Evolutionary conservation across 2,329 filamentous ascomycete species (phyloP).

Genomic region (Aspergillus melleus): DNA sequence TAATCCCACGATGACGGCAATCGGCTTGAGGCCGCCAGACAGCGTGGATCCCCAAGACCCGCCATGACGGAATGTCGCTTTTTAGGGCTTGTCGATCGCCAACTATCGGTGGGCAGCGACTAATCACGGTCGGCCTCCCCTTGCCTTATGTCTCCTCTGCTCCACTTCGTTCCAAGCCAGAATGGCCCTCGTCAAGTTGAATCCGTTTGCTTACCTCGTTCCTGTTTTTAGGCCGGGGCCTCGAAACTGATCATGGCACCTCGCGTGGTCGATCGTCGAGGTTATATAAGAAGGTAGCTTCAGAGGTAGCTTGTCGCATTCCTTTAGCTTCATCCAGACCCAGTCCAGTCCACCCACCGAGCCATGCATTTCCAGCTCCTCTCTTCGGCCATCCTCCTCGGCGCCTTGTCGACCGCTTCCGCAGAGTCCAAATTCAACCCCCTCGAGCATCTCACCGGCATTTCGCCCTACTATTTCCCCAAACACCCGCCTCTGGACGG

Average conservation of each 20-base stretch:
- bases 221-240: background rate
- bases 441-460: constrained; percentile 56
- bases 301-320: background rate
- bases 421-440: constrained; percentile 46
- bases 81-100: background rate
- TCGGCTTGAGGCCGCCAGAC: too few relatives aligned
- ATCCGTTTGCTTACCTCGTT: background rate
- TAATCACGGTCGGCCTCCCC: background rate
- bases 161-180: background rate
- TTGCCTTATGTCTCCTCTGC: background rate
- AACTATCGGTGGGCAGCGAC: background rate
- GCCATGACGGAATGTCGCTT: background rate
- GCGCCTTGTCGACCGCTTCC: background rate
- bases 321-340: background rate
- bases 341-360: background rate
- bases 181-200: too few relatives aligned
- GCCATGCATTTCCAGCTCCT: background rate
- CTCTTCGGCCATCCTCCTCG: background rate
- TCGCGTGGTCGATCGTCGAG: too few relatives aligned
- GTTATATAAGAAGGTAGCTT: background rate
- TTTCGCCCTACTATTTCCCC: constrained; percentile 59
- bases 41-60: background rate
- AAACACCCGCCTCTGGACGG: constrained; percentile 50
- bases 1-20: too few relatives aligned
- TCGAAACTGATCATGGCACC: background rate